Evolutionary conservation across 805 yeast genomes (phyloP).

Genomic region (Komagataella phaffii): DNA sequence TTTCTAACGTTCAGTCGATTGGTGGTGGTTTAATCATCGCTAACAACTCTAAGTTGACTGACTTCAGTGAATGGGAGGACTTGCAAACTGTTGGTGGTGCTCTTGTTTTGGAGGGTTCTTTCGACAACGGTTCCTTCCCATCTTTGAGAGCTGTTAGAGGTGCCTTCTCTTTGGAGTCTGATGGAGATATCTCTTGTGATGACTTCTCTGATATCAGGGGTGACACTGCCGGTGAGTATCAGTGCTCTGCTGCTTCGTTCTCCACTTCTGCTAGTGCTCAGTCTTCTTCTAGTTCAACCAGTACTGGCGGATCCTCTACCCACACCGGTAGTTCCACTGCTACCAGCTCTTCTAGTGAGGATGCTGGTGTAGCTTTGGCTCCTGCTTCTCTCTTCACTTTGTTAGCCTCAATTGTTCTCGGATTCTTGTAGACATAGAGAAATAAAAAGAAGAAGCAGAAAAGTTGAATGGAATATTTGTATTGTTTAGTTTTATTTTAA

Average conservation of each 20-base stretch:
- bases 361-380: conserved; percentile 5
- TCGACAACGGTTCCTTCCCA: conserved; percentile 67
- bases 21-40: conserved; percentile 92
- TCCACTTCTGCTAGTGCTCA: conserved; percentile 27
- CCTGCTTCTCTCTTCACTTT: conserved; percentile 32
- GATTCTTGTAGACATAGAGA: conserved; percentile 29
- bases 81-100: conserved; percentile 82
- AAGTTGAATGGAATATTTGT: neutral
- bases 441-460: neutral
- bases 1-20: conserved; percentile 54
- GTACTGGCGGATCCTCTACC: conserved; percentile 12
- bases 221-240: conserved; percentile 42
- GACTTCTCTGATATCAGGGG: conserved; percentile 75
- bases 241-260: conserved; percentile 51
- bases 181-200: conserved; percentile 70
- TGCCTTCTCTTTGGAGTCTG: conserved; percentile 75
- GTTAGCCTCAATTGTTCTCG: conserved; percentile 33
- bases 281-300: conserved; percentile 12
- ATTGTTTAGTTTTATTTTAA: neutral
- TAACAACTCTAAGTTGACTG: conserved; percentile 63
- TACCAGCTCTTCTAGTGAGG: conserved; percentile 11
- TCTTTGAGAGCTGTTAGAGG: conserved; percentile 73
- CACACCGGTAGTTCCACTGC: conserved; percentile 17
- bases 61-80: conserved; percentile 61
- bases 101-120: conserved; percentile 65